Evolutionary conservation across 2,329 filamentous ascomycete genomes (phyloP).

Genomic region (Fusarium concolor): DNA sequence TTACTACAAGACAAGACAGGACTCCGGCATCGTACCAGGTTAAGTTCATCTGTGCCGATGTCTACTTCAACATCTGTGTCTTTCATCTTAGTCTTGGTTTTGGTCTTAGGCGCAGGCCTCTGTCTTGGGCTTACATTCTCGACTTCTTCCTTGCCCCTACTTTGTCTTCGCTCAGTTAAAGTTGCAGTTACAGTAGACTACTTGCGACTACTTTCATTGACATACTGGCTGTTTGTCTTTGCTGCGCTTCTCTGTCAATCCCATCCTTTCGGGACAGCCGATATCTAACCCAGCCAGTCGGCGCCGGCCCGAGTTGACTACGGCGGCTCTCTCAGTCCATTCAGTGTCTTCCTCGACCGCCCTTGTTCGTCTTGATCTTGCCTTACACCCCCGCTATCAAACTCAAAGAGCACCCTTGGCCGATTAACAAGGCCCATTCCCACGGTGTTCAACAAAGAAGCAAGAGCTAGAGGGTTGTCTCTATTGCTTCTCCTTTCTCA

Average conservation of each 20-base stretch:
- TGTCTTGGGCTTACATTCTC: constrained; percentile 21
- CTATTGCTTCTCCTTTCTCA: constrained; percentile 28
- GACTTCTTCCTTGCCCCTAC: constrained; percentile 23
- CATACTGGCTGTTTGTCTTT: constrained; percentile 29
- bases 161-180: constrained; percentile 27
- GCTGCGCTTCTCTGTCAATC: constrained; percentile 42
- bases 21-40: constrained; percentile 31
- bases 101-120: constrained; percentile 15
- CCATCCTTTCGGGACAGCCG: constrained; percentile 42
- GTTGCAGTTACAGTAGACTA: constrained; percentile 22
- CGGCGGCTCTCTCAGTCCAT: constrained; percentile 30
- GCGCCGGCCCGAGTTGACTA: constrained; percentile 40
- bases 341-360: constrained; percentile 32
- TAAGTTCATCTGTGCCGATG: constrained; percentile 4
- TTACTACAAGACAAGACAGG: constrained; percentile 28
- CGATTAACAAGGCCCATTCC: constrained; percentile 35
- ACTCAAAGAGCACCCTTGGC: constrained; percentile 13
- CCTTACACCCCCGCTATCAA: constrained; percentile 37
- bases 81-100: constrained; percentile 6
- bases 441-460: constrained; percentile 29
- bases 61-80: constrained; percentile 25
- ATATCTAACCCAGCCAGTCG: constrained; percentile 42
- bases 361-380: constrained; percentile 36
- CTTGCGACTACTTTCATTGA: constrained; percentile 26
- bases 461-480: constrained; percentile 34